Conservation (phyloP, 345 rosid species). For the Limnanthes douglasii region DNA sequence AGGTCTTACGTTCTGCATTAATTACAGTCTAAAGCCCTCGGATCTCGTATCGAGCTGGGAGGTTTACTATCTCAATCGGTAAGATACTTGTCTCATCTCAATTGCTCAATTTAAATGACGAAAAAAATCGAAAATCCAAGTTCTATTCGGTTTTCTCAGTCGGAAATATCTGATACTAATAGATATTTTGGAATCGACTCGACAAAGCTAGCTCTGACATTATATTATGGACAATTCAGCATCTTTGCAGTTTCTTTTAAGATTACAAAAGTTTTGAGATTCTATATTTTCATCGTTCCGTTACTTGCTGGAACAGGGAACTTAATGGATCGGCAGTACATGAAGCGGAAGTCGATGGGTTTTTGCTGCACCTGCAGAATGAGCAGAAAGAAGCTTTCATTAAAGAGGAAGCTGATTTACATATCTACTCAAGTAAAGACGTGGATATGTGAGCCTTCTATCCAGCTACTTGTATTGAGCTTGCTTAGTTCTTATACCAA, state of each 20-base stretch:
- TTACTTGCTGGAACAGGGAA: slow-evolving; percentile 34
- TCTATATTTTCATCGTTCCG: too few relatives aligned
- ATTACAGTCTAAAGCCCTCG: slow-evolving; percentile 53
- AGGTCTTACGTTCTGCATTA: slow-evolving; percentile 74
- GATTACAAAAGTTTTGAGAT: neutral
- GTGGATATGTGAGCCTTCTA: slow-evolving; percentile 61
- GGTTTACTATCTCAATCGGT: slow-evolving; percentile 79
- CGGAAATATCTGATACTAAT: too few relatives aligned
- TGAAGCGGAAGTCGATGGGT: slow-evolving; percentile 76
- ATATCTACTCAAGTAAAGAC: slow-evolving; percentile 70
- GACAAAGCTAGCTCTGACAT: too few relatives aligned
- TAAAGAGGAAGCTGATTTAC: slow-evolving; percentile 49
- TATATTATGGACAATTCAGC: too few relatives aligned
- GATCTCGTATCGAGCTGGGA: slow-evolving; percentile 94
- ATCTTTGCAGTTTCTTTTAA: neutral
- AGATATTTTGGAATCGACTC: too few relatives aligned
- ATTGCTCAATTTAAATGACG: neutral
- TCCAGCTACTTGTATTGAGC: slow-evolving; percentile 1
- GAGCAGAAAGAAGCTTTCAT: slow-evolving; percentile 52
- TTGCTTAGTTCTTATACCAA: neutral
- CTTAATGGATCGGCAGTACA: slow-evolving; percentile 35
- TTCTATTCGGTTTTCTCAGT: too few relatives aligned
- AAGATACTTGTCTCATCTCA: slow-evolving; percentile 5
- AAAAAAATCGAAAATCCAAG: too few relatives aligned
- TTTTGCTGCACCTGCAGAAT: slow-evolving; percentile 63